Evolutionary conservation across 805 yeast genomes (phyloP), one percentile per base, ranked within the genome.

Genomic region (Alloascoidea hylecoeti): DNA sequence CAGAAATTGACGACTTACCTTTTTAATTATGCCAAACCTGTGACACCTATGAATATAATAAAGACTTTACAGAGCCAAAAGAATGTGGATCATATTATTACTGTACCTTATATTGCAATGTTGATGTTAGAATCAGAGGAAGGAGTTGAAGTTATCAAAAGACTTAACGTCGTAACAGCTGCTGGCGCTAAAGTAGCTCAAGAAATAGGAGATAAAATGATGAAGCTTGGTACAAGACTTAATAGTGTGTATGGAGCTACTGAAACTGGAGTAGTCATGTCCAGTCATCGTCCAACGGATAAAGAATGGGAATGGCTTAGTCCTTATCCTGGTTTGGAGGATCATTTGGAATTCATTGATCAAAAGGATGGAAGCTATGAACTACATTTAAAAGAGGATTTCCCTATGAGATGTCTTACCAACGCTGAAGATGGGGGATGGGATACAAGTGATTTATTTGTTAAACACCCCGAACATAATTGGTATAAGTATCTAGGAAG

Each of bases 401-500:
- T n/a, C n/a, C n/a, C n/a, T n/a, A n/a, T n/a, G n/a, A n/a, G n/a
- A n/a, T n/a, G n/a, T n/a, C n/a, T n/a, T n/a, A n/a, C n/a, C n/a
- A n/a, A n/a, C n/a, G n/a, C n/a, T n/a, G n/a, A n/a, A n/a, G n/a
- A n/a, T n/a, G n/a, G n/a, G n/a, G n/a, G n/a, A n/a, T n/a, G n/a
- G n/a, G n/a, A n/a, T n/a, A n/a, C n/a, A n/a, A n/a, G n/a, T n/a
- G n/a, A n/a, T n/a, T n/a, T n/a, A n/a, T n/a, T n/a, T n/a, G n/a
- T n/a, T n/a, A n/a, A n/a, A n/a, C n/a, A n/a, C n/a, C n/a, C n/a
- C n/a, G n/a, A n/a, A n/a, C n/a, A 41, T 6, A 34, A 37, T 23
- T 37, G 41, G 6, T 42, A 40, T 41, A 40, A 38, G 30, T 40
- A 42, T 16, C 36, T 40, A 6, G 44, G 41, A 13, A 41, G 44